Evolutionary conservation across 148 eudicot genomes (phyloP).

Genomic region (Suaeda aralocaspica): DNA sequence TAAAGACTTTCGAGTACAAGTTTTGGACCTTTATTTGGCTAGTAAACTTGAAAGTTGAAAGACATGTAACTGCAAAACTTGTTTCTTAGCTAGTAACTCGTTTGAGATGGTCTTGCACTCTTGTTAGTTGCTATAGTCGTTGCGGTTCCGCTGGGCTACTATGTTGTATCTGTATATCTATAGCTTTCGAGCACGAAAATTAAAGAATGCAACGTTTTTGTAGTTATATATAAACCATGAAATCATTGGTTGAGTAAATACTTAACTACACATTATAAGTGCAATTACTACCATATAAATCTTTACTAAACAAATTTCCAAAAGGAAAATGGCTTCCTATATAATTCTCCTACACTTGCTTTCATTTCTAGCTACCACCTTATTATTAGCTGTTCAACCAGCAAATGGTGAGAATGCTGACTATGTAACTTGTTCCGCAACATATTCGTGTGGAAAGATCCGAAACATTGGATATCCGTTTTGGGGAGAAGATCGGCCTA

Average conservation of each 20-base stretch:
- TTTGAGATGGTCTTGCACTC: no score
- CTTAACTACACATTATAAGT: no score
- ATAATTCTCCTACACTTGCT: not conserved
- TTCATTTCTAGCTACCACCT: not conserved
- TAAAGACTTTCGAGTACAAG: no score
- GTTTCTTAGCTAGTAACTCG: no score
- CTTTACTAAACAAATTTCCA: not conserved
- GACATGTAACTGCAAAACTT: no score
- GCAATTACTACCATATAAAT: not conserved
- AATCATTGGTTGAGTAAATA: not conserved
- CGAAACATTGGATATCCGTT: not conserved
- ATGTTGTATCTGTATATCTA: no score
- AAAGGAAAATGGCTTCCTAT: not conserved
- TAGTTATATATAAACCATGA: not conserved
- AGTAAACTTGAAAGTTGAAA: no score
- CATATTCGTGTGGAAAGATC: constrained; percentile 1
- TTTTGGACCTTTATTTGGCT: no score
- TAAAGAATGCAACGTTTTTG: not conserved
- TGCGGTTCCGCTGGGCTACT: no score
- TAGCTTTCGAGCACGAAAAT: no score
- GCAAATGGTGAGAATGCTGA: not conserved
- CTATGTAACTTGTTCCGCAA: not conserved
- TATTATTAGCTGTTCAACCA: not conserved
- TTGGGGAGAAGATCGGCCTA: not conserved
- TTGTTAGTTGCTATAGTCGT: no score